Conservation (phyloP, 495 filamentous ascomycete species). For the Choiromyces venosus region DNA sequence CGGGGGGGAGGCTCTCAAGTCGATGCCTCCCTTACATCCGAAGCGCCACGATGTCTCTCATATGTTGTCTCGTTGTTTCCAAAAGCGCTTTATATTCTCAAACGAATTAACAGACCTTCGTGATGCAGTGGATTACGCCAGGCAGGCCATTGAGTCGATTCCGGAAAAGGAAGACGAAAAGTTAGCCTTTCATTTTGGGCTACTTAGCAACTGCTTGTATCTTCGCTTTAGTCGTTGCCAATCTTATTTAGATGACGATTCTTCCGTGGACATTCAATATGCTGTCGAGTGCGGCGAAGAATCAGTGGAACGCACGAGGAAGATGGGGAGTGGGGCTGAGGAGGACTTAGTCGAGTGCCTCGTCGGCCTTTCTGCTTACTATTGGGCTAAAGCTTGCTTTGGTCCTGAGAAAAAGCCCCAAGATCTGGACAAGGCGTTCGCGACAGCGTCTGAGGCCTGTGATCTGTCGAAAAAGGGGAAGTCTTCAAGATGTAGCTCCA, state of each 20-base stretch:
- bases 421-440: not conserved
- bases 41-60: not conserved
- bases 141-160: not conserved
- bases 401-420: not conserved
- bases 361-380: not conserved
- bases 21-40: not conserved
- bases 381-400: not conserved
- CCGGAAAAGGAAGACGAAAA: not conserved
- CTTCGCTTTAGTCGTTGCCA: not conserved
- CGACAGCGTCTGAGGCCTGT: not conserved
- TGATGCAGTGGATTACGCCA: not conserved
- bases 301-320: not conserved
- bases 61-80: not conserved
- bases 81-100: not conserved
- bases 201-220: not conserved
- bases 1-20: not conserved
- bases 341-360: not conserved
- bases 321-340: not conserved
- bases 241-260: not conserved
- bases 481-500: not conserved
- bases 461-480: not conserved
- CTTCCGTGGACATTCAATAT: not conserved
- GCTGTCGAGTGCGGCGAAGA: not conserved
- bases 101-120: not conserved
- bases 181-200: not conserved